Conservation (phyloP, 2,329 filamentous ascomycete genomes). For the Claviceps sp. region DNA sequence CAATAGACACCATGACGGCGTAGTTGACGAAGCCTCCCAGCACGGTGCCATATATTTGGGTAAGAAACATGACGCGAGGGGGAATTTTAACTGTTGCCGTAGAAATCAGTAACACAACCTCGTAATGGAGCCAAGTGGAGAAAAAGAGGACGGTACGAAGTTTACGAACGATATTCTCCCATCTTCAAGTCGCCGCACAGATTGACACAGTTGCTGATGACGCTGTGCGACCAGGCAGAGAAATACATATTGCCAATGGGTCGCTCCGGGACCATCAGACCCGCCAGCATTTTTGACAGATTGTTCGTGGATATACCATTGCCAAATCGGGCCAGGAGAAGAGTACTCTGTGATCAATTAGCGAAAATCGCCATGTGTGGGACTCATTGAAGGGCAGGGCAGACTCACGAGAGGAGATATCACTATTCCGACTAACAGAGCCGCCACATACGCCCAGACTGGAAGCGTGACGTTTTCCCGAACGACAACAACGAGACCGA, state of each 20-base stretch:
- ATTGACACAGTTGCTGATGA: constrained; percentile 36
- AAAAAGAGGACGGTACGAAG: not conserved
- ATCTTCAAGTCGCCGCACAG: constrained; percentile 42
- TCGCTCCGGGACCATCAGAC: constrained; percentile 34
- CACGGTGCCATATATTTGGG: constrained; percentile 28
- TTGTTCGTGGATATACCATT: constrained; percentile 33
- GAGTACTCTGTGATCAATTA: constrained; percentile 26
- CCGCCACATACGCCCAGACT: constrained; percentile 22
- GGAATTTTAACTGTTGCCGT: constrained; percentile 15
- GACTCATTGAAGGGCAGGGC: not conserved
- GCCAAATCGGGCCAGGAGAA: constrained; percentile 39
- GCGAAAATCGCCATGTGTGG: no score
- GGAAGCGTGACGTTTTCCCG: constrained; percentile 23
- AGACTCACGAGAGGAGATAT: constrained; percentile 2
- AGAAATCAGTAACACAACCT: no score
- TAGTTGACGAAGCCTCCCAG: constrained; percentile 32
- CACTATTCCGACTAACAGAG: constrained; percentile 16
- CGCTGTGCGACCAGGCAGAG: constrained; percentile 44
- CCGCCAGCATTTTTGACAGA: constrained; percentile 42
- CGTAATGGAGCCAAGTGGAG: not conserved
- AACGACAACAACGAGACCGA: constrained; percentile 21
- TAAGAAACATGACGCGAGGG: constrained; percentile 25
- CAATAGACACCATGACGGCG: constrained; percentile 31
- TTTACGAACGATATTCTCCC: constrained; percentile 39
- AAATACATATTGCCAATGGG: constrained; percentile 46